These are phyloP conservation scores for Apiospora sp. DNA, from an alignment of 2,329 filamentous ascomycete genomes.

Conservation along the genomic window DNA sequence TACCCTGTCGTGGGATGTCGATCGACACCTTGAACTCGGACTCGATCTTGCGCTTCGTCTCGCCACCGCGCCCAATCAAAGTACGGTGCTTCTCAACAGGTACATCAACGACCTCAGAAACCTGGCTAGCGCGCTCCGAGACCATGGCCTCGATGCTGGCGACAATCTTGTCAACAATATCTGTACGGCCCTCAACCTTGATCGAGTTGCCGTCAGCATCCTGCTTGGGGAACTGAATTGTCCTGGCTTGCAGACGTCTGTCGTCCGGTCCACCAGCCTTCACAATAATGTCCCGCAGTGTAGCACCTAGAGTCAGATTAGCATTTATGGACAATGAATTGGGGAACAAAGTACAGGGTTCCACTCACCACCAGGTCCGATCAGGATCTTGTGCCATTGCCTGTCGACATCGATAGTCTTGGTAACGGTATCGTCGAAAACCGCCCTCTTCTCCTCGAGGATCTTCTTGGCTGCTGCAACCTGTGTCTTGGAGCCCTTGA, in stretches of 20 bases:
- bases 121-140: conserved; percentile 82
- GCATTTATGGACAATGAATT: conserved; percentile 33
- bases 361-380: conserved; percentile 83
- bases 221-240: conserved; percentile 93
- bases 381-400: conserved; percentile 90
- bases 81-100: conserved; percentile 89
- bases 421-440: conserved; percentile 90
- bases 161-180: conserved; percentile 88
- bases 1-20: conserved; percentile 90
- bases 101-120: conserved; percentile 80
- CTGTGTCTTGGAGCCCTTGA: conserved; percentile 91
- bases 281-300: conserved; percentile 84
- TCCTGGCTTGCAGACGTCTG: conserved; percentile 81
- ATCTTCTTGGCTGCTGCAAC: conserved; percentile 92
- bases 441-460: conserved; percentile 82
- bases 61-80: conserved; percentile 91
- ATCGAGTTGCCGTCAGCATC: conserved; percentile 85
- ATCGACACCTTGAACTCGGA: conserved; percentile 85
- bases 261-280: conserved; percentile 91
- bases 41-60: conserved; percentile 85
- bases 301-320: conserved; percentile 70
- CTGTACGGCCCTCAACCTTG: conserved; percentile 84
- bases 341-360: neutral
- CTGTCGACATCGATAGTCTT: conserved; percentile 90
- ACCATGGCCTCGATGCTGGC: conserved; percentile 83